phyloP scores from a whole-genome alignment of 179 eudicot species.

The Silene coronaria region DNA sequence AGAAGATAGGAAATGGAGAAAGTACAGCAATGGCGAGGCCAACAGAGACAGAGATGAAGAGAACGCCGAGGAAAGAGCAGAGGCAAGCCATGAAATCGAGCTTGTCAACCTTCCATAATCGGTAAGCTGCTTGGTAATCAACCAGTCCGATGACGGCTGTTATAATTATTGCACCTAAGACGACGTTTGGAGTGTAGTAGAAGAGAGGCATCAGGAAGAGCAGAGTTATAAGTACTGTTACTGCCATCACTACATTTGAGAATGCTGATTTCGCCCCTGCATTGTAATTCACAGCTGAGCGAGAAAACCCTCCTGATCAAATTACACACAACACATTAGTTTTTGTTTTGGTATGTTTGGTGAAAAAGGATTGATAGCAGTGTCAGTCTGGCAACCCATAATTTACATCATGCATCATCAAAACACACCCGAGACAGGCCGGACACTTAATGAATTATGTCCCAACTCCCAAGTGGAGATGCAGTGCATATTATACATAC shows the following conservation, averaged over 20 bases:
- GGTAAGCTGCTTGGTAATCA: conserved; percentile 53
- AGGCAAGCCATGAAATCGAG: conserved; percentile 74
- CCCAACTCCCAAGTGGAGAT: too few species aligned
- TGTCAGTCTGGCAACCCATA: too few species aligned
- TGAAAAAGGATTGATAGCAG: too few species aligned
- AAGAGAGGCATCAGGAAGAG: conserved; percentile 82
- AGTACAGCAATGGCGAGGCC: conserved; percentile 76
- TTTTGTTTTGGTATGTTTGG: too few species aligned
- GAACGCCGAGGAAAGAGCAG: conserved; percentile 76
- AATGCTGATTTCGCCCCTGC: conserved; percentile 79
- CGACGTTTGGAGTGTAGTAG: conserved; percentile 82
- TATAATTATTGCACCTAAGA: conserved; percentile 71
- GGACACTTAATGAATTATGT: too few species aligned
- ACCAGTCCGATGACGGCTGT: conserved; percentile 80
- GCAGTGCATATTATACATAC: too few species aligned
- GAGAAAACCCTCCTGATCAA: conserved; percentile 72
- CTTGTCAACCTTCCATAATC: conserved; percentile 79
- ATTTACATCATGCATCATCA: too few species aligned
- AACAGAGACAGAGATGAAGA: conserved; percentile 66
- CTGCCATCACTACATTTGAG: conserved; percentile 76
- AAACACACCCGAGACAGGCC: too few species aligned
- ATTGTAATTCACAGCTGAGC: conserved; percentile 87
- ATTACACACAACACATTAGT: too few species aligned
- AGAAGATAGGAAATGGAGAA: conserved; percentile 3
- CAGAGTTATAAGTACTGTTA: conserved; percentile 65